These are phyloP conservation scores for Petunia secreta DNA, from an alignment of 257 asterid species.

Conservation along the genomic window DNA sequence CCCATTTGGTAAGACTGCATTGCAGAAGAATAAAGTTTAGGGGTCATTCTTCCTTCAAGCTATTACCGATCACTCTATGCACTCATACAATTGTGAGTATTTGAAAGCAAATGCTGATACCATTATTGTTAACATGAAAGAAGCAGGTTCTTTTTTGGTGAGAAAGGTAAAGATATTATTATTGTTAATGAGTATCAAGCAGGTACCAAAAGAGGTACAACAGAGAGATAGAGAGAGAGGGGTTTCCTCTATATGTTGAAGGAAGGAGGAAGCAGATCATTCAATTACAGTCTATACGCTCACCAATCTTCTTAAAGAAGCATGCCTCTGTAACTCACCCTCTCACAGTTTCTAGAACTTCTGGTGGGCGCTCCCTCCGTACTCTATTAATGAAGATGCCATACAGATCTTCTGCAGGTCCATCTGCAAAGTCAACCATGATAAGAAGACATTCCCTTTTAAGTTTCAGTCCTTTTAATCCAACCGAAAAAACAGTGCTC, in stretches of 20 bases:
- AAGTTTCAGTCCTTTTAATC: neutral
- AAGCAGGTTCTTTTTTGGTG: neutral
- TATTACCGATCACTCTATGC: neutral
- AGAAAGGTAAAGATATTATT: neutral
- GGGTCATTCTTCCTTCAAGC: neutral
- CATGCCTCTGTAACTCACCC: constrained; percentile 54
- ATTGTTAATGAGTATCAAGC: neutral
- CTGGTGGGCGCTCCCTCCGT: constrained; percentile 96
- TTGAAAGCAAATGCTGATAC: neutral
- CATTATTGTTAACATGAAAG: neutral
- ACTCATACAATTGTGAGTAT: neutral
- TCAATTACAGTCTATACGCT: neutral
- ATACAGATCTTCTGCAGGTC: constrained; percentile 98
- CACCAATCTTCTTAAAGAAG: neutral
- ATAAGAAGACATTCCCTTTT: neutral
- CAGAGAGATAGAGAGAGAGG: no score
- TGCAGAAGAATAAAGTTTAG: constrained; percentile 18
- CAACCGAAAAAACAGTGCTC: neutral
- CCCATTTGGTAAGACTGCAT: constrained; percentile 96
- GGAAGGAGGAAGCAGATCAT: no score
- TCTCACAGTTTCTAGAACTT: constrained; percentile 77
- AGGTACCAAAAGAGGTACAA: neutral
- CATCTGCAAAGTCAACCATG: constrained; percentile 53
- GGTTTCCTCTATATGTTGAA: no score
- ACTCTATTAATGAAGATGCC: constrained; percentile 91